Evolutionary conservation across 257 asterid genomes (phyloP).

Genomic region (Solanum tarijense): DNA sequence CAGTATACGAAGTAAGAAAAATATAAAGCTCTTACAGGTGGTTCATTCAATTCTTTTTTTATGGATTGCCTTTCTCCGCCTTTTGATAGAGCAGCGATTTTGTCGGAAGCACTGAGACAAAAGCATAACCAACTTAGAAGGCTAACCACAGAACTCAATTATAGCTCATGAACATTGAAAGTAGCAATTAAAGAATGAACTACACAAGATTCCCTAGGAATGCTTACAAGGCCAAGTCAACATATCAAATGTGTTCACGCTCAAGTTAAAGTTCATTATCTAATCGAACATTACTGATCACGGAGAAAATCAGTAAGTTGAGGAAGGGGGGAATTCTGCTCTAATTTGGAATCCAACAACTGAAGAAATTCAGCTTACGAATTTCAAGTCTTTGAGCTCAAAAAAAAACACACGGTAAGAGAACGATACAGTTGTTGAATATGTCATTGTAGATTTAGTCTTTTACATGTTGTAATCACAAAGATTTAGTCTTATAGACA

Average conservation of each 20-base stretch:
- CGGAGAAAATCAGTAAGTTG: background rate
- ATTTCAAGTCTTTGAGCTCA: background rate
- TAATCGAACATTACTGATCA: background rate
- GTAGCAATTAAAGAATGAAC: background rate
- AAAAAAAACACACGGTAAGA: background rate
- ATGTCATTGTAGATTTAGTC: background rate
- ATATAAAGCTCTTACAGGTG: conserved; percentile 23
- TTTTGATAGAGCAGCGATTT: conserved; percentile 15
- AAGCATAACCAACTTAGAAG: background rate
- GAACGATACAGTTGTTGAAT: background rate
- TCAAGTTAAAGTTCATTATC: background rate
- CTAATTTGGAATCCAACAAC: background rate
- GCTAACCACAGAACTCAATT: background rate
- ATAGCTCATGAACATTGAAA: background rate
- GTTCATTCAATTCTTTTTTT: conserved; percentile 8
- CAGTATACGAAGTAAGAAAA: background rate
- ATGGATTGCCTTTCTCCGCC: conserved; percentile 6
- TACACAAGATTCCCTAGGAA: background rate
- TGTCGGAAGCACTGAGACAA: conserved; percentile 39
- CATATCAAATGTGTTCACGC: background rate
- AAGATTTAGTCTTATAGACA: background rate
- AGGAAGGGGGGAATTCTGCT: background rate
- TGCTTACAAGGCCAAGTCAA: background rate
- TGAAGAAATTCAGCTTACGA: background rate
- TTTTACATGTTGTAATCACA: background rate